Conservation (phyloP, 1,284 basidiomycete species). For the Phenoliferia sp. region DNA sequence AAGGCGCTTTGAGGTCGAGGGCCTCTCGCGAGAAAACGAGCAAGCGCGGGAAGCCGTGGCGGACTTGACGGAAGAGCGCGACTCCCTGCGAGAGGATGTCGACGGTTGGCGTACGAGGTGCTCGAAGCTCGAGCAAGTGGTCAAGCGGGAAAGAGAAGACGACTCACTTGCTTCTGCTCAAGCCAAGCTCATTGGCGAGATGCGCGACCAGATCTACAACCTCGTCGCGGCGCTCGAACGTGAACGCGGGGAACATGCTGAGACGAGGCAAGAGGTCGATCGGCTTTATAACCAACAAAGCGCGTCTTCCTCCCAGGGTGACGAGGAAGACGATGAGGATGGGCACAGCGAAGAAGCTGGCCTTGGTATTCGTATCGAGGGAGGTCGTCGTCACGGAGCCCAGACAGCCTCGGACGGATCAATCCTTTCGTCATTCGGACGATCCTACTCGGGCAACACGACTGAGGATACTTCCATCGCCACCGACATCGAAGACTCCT, state of each 20-base stretch:
- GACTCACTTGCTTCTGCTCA: constrained; percentile 34
- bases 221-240: constrained; percentile 36
- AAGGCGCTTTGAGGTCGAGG: constrained; percentile 30
- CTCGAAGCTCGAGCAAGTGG: constrained; percentile 27
- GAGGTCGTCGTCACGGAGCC: constrained; percentile 11
- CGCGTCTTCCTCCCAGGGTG: not conserved
- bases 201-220: constrained; percentile 38
- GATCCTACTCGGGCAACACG: constrained; percentile 31
- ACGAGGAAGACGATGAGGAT: not conserved
- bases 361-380: not conserved
- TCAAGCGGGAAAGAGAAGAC: constrained; percentile 32
- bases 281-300: constrained; percentile 20
- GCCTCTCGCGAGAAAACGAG: constrained; percentile 25
- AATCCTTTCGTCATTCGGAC: constrained; percentile 30
- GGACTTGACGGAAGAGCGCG: constrained; percentile 35
- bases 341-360: constrained; percentile 1
- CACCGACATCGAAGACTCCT: constrained; percentile 32
- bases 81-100: constrained; percentile 35
- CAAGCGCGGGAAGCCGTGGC: constrained; percentile 29
- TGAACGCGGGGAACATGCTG: constrained; percentile 32
- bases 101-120: constrained; percentile 36
- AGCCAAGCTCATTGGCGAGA: constrained; percentile 37
- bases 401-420: constrained; percentile 28
- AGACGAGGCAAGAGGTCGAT: constrained; percentile 26
- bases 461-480: constrained; percentile 35